phyloP scores from a whole-genome alignment of 768 basidiomycete genomes.

The Collybia sordida region DNA sequence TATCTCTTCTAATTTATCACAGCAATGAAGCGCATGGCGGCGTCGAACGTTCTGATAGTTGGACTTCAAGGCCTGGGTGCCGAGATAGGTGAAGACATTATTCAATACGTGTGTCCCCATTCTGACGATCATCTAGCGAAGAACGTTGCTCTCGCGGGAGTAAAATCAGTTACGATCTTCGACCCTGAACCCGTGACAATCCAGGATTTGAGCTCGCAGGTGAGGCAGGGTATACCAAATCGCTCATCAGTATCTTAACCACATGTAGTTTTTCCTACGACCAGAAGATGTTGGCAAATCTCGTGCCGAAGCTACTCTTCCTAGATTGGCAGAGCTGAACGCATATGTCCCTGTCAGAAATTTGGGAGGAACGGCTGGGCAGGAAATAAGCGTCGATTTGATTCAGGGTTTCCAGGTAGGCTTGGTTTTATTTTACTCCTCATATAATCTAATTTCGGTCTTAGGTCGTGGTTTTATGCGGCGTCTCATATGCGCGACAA shows the following conservation, averaged over 20 bases:
- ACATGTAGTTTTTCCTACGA: conserved; percentile 86
- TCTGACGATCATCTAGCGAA: conserved; percentile 60
- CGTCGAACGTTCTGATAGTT: conserved; percentile 91
- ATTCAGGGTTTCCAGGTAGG: conserved; percentile 87
- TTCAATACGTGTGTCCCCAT: conserved; percentile 1
- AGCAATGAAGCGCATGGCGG: conserved; percentile 99
- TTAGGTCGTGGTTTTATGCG: conserved; percentile 89
- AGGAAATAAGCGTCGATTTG: conserved; percentile 76
- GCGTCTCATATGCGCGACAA: conserved; percentile 75
- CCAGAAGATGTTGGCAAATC: conserved; percentile 84
- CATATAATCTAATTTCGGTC: conserved; percentile 6
- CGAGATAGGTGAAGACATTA: conserved; percentile 69
- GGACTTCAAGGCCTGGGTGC: conserved; percentile 91
- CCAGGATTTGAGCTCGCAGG: conserved; percentile 94
- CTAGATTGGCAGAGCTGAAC: conserved; percentile 93
- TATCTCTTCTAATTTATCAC: conserved; percentile 9
- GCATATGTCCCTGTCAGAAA: conserved; percentile 92
- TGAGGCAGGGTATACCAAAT: conserved; percentile 29
- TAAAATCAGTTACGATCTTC: conserved; percentile 94
- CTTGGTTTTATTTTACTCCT: background rate
- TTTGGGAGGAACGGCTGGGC: conserved; percentile 75
- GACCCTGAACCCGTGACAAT: conserved; percentile 87
- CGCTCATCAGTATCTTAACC: background rate
- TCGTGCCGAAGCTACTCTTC: conserved; percentile 80
- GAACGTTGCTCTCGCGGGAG: conserved; percentile 92